These are phyloP conservation scores for Xylaria sp. DNA, from an alignment of 2,329 filamentous ascomycete species.

Conservation along the genomic window DNA sequence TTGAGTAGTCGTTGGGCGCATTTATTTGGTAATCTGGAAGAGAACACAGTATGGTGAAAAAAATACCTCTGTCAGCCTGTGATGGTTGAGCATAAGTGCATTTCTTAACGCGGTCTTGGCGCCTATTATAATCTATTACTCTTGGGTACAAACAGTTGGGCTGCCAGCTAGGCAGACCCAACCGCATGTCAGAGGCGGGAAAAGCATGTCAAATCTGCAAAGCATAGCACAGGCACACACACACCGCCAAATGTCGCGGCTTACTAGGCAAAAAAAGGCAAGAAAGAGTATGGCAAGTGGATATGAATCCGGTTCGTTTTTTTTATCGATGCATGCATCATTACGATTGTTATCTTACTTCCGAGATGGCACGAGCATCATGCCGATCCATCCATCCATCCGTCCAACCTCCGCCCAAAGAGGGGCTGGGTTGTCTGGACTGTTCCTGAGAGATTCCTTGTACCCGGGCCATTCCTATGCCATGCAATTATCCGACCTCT, in stretches of 20 bases:
- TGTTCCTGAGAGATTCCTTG: constrained; percentile 18
- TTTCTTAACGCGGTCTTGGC: constrained; percentile 17
- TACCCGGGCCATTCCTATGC: constrained; percentile 15
- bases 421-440: constrained; percentile 10
- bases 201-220: not conserved
- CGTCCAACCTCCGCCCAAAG: not conserved
- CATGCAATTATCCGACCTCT: constrained; percentile 25
- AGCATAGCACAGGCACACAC: not conserved
- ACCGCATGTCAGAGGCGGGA: constrained; percentile 11
- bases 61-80: constrained; percentile 19
- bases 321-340: constrained; percentile 32
- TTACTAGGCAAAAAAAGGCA: constrained; percentile 9
- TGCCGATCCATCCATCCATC: constrained; percentile 7
- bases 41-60: not conserved
- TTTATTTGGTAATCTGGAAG: not conserved
- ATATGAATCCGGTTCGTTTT: constrained; percentile 28
- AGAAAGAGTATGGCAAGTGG: not conserved
- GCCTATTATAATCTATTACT: not conserved
- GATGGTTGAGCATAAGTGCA: constrained; percentile 13
- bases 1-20: not conserved
- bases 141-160: constrained; percentile 16
- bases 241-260: constrained; percentile 6
- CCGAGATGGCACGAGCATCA: constrained; percentile 2
- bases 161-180: constrained; percentile 31
- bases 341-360: constrained; percentile 22